phyloP scores from a whole-genome alignment of 108 stramenopile genomes.

The Phaeodactylum tricornutum region DNA sequence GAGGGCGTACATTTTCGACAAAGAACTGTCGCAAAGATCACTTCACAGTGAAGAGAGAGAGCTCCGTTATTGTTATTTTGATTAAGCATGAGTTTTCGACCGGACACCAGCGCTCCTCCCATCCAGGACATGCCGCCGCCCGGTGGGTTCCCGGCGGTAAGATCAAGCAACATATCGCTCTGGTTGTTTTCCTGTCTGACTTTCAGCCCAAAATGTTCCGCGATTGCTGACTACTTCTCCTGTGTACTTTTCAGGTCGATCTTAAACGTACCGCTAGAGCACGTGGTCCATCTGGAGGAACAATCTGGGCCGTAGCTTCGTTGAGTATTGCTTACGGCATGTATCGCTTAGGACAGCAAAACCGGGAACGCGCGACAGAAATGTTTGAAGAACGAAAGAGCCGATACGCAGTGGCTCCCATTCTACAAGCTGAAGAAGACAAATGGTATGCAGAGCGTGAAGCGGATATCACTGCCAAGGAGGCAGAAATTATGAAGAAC shows the following conservation, averaged over 20 bases:
- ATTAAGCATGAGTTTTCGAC: conserved; percentile 58
- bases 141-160: conserved; percentile 54
- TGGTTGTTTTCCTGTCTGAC: conserved; percentile 2
- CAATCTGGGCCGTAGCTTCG: conserved; percentile 60
- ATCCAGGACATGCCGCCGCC: conserved; percentile 72
- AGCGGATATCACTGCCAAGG: conserved; percentile 37
- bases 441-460: conserved; percentile 63
- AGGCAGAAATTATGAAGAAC: conserved; percentile 72
- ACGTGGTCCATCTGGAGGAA: conserved; percentile 78
- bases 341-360: conserved; percentile 60
- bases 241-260: conserved; percentile 10
- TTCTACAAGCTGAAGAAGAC: conserved; percentile 81
- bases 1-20: too few relatives aligned
- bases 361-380: conserved; percentile 46
- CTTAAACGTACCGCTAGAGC: conserved; percentile 13
- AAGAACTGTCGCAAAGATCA: too few relatives aligned
- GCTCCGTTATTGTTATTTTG: too few relatives aligned
- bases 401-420: conserved; percentile 55
- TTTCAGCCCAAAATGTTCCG: too few relatives aligned
- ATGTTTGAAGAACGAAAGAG: conserved; percentile 66
- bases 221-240: neutral
- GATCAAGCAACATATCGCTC: neutral
- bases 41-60: too few relatives aligned
- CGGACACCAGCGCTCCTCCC: conserved; percentile 30
- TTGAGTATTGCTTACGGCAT: conserved; percentile 58